phyloP scores from a whole-genome alignment of 176 grass and related monocot species.

The Bonia amplexicaulis region DNA sequence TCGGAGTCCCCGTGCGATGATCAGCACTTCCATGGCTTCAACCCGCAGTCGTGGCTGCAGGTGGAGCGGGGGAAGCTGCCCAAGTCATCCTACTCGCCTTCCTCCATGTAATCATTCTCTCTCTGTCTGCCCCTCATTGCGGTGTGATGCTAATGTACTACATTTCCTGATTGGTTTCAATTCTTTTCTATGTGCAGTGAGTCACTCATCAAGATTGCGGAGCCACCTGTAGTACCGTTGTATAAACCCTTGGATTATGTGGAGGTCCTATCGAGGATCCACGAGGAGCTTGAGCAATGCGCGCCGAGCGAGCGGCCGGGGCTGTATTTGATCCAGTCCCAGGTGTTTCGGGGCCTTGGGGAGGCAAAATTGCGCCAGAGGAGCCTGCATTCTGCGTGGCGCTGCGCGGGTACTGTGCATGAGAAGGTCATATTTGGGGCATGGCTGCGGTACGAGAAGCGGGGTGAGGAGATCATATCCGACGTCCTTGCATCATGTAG shows the following conservation, averaged over 20 bases:
- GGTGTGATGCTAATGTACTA: not conserved
- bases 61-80: conserved; percentile 85
- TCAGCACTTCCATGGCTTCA: conserved; percentile 62
- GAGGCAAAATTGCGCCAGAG: conserved; percentile 77
- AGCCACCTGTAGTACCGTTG: conserved; percentile 59
- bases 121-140: not conserved
- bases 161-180: not conserved
- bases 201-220: conserved; percentile 84
- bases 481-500: conserved; percentile 67
- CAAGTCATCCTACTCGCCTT: conserved; percentile 66
- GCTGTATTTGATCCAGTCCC: conserved; percentile 76
- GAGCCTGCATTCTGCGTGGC: conserved; percentile 81
- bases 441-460: conserved; percentile 76
- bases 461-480: conserved; percentile 68
- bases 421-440: conserved; percentile 79
- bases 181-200: conserved; percentile 44
- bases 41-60: conserved; percentile 91
- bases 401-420: conserved; percentile 46
- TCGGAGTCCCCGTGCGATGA: conserved; percentile 74
- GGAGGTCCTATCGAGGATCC: conserved; percentile 68
- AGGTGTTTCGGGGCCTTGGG: conserved; percentile 79
- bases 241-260: conserved; percentile 90
- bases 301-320: conserved; percentile 43
- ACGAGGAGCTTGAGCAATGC: conserved; percentile 80
- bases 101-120: conserved; percentile 69